Percentiles rank a stretch among this genome's conserved stretches.
These are phyloP conservation scores for Lagerstroemia speciosa DNA, from an alignment of 345 rosid species.

Conservation along the genomic window DNA sequence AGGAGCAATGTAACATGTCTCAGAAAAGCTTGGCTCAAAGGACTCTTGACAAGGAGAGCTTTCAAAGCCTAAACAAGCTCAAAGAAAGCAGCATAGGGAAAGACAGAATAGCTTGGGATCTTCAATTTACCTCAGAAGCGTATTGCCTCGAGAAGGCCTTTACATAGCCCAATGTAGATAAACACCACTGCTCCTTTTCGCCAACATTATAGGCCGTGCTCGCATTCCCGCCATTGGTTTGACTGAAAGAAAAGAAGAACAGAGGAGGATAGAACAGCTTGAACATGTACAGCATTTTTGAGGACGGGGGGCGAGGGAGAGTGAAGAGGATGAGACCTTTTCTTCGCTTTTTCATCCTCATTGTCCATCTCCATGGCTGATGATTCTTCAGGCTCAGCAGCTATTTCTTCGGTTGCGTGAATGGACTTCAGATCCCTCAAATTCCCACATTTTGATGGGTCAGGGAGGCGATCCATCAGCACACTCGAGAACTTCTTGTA, in stretches of 20 bases:
- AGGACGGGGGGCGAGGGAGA: neutral
- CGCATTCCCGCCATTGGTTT: constrained; percentile 33
- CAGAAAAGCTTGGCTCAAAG: neutral
- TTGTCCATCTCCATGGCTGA: constrained; percentile 75
- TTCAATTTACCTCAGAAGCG: constrained; percentile 63
- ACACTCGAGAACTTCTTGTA: constrained; percentile 61
- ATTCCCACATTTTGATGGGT: constrained; percentile 50
- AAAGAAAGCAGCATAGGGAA: neutral
- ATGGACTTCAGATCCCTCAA: constrained; percentile 49
- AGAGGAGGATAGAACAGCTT: neutral
- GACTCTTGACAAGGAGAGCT: neutral
- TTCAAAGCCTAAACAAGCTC: neutral
- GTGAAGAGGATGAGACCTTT: constrained; percentile 20
- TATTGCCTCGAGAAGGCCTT: constrained; percentile 87
- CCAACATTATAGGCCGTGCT: constrained; percentile 36
- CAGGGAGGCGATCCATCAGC: constrained; percentile 73
- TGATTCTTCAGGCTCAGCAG: constrained; percentile 43
- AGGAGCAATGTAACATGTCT: neutral
- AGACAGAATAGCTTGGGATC: neutral
- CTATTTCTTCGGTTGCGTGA: constrained; percentile 38
- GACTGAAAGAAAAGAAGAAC: constrained; percentile 30
- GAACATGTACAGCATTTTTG: neutral
- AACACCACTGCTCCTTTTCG: constrained; percentile 91
- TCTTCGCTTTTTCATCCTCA: constrained; percentile 51
- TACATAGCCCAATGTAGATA: constrained; percentile 80